Conservation (phyloP, 2,329 filamentous ascomycete genomes). For the Gremmenia infestans region DNA sequence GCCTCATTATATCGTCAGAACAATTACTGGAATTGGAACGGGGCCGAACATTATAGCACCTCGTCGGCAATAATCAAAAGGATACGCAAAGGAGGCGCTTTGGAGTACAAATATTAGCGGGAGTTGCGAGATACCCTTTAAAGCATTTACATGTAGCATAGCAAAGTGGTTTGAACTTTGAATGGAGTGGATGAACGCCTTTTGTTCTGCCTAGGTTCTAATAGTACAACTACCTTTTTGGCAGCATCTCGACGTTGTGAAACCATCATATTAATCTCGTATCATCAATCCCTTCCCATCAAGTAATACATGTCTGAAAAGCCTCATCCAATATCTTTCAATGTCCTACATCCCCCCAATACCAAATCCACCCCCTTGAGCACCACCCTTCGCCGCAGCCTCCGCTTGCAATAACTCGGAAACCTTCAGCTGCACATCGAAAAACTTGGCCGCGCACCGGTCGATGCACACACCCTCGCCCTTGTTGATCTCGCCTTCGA, state of each 20-base stretch:
- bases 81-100: conserved; percentile 8
- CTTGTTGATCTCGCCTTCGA: conserved; percentile 96
- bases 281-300: neutral
- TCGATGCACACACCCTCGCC: conserved; percentile 98
- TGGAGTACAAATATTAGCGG: conserved; percentile 18
- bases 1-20: conserved; percentile 30
- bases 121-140: conserved; percentile 26
- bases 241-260: neutral
- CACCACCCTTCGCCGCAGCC: conserved; percentile 61
- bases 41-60: conserved; percentile 25
- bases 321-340: neutral
- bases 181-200: conserved; percentile 20
- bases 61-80: neutral
- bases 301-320: conserved; percentile 9
- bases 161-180: conserved; percentile 4
- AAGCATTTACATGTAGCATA: conserved; percentile 22
- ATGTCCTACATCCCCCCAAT: conserved; percentile 40
- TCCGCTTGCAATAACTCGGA: conserved; percentile 94
- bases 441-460: conserved; percentile 96
- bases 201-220: conserved; percentile 10
- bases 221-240: conserved; percentile 18
- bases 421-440: conserved; percentile 97
- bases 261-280: neutral
- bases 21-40: conserved; percentile 31
- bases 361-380: conserved; percentile 43